Evolutionary conservation across 768 basidiomycete species (phyloP).

Genomic region (Suillus paluster): DNA sequence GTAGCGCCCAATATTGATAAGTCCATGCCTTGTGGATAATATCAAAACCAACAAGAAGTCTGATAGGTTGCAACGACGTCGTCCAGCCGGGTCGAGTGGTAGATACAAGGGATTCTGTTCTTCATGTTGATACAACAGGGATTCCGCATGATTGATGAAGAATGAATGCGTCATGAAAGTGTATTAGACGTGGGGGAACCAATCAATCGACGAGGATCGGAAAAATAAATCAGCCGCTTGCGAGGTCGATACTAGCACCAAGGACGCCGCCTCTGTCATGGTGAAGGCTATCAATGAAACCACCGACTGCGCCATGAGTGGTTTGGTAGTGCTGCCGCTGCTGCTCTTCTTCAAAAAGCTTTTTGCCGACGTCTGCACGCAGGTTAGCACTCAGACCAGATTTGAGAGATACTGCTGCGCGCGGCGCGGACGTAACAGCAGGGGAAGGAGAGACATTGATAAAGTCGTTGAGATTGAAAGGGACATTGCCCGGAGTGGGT

Average conservation of each 20-base stretch:
- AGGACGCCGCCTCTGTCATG: slow-evolving; percentile 31
- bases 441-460: slow-evolving; percentile 76
- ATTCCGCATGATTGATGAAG: slow-evolving; percentile 23
- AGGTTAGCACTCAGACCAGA: slow-evolving; percentile 52
- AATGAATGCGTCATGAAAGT: slow-evolving; percentile 27
- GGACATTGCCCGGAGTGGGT: slow-evolving; percentile 40
- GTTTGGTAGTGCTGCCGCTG: slow-evolving; percentile 42
- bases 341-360: slow-evolving; percentile 74
- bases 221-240: slow-evolving; percentile 25
- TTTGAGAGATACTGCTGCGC: slow-evolving; percentile 35
- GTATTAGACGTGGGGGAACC: slow-evolving; percentile 14
- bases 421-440: slow-evolving; percentile 39
- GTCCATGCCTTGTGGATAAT: slow-evolving; percentile 29
- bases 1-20: slow-evolving; percentile 14
- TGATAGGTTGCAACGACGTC: slow-evolving; percentile 32
- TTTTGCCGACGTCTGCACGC: slow-evolving; percentile 66
- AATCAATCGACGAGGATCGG: slow-evolving; percentile 14
- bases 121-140: slow-evolving; percentile 36
- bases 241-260: slow-evolving; percentile 37
- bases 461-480: slow-evolving; percentile 73
- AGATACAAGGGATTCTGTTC: slow-evolving; percentile 35
- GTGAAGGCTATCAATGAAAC: slow-evolving; percentile 26
- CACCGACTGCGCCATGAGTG: slow-evolving; percentile 12
- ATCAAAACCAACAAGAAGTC: slow-evolving; percentile 29
- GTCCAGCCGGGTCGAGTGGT: slow-evolving; percentile 31